These are phyloP conservation scores for Astrothelium subdiscretum DNA, from an alignment of 495 filamentous ascomycete species.

Conservation along the genomic window DNA sequence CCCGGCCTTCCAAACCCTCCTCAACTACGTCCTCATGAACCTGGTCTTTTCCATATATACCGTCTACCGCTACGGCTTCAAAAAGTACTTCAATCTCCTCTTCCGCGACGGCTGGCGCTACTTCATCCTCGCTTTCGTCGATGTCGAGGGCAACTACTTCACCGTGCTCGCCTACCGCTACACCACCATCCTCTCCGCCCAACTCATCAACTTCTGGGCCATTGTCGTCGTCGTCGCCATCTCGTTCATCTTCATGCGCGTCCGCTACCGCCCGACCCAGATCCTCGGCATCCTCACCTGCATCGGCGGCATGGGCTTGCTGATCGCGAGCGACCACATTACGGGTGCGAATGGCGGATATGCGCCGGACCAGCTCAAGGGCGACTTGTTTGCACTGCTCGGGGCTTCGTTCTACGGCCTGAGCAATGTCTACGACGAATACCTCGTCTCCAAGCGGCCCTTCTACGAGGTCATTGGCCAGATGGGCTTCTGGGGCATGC, in stretches of 20 bases:
- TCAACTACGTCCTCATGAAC: constrained; percentile 82
- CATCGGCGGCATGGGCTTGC: constrained; percentile 81
- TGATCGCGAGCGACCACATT: constrained; percentile 81
- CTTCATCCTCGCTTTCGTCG: constrained; percentile 79
- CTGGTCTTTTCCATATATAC: constrained; percentile 73
- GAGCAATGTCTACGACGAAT: constrained; percentile 84
- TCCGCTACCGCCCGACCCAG: constrained; percentile 81
- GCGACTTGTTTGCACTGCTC: constrained; percentile 81
- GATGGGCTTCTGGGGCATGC: constrained; percentile 74
- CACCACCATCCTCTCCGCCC: constrained; percentile 79
- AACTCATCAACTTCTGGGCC: constrained; percentile 98
- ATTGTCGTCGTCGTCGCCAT: constrained; percentile 85
- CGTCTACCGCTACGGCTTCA: constrained; percentile 68
- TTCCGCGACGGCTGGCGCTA: constrained; percentile 81
- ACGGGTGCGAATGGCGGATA: constrained; percentile 52
- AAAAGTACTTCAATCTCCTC: constrained; percentile 52
- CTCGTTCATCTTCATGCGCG: constrained; percentile 68
- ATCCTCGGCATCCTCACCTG: constrained; percentile 79
- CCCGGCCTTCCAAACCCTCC: constrained; percentile 93
- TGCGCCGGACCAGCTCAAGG: constrained; percentile 67
- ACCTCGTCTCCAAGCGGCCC: constrained; percentile 73
- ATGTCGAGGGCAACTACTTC: constrained; percentile 97
- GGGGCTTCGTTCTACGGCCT: constrained; percentile 88
- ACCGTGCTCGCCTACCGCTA: constrained; percentile 89
- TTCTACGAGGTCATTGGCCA: constrained; percentile 91